Percentiles rank a stretch among this genome's conserved stretches.
Conservation (phyloP, 1,284 basidiomycete species). For the Ceratobasidium theobromae region DNA sequence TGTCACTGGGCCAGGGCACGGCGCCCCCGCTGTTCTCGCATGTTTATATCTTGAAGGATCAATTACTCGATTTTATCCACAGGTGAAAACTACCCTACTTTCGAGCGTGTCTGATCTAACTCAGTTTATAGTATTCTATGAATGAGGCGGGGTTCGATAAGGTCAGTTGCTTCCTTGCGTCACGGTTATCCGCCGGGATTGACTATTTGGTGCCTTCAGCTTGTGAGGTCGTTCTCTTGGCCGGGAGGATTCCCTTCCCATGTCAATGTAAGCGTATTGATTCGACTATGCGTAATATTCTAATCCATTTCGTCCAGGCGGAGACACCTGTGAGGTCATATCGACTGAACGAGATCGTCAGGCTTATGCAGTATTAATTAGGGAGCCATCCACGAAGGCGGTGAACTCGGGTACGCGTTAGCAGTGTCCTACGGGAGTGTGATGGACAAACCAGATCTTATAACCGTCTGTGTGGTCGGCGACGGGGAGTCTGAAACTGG, state of each 20-base stretch:
- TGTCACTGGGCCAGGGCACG: constrained; percentile 63
- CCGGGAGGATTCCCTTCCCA: constrained; percentile 50
- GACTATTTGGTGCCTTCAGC: constrained; percentile 48
- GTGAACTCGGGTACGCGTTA: constrained; percentile 87
- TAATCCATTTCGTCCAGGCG: background rate
- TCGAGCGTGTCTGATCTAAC: background rate
- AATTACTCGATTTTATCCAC: constrained; percentile 10
- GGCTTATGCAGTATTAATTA: constrained; percentile 54
- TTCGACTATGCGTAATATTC: background rate
- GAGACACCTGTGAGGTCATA: constrained; percentile 8
- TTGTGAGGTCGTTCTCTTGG: constrained; percentile 47
- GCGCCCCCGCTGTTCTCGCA: constrained; percentile 3
- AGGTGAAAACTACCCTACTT: background rate
- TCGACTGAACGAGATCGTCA: background rate
- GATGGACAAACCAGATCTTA: constrained; percentile 86
- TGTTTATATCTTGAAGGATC: constrained; percentile 26
- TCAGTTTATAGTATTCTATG: constrained; percentile 54
- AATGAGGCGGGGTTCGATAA: constrained; percentile 63
- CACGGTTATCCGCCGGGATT: constrained; percentile 64
- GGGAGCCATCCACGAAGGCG: constrained; percentile 85
- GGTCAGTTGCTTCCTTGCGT: constrained; percentile 65
- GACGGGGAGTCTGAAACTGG: constrained; percentile 89
- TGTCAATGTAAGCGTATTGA: constrained; percentile 42
- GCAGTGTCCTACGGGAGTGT: constrained; percentile 80
- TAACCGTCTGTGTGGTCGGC: constrained; percentile 77